Conservation (phyloP, 2,329 filamentous ascomycete genomes). For the Alternaria consortialis region DNA sequence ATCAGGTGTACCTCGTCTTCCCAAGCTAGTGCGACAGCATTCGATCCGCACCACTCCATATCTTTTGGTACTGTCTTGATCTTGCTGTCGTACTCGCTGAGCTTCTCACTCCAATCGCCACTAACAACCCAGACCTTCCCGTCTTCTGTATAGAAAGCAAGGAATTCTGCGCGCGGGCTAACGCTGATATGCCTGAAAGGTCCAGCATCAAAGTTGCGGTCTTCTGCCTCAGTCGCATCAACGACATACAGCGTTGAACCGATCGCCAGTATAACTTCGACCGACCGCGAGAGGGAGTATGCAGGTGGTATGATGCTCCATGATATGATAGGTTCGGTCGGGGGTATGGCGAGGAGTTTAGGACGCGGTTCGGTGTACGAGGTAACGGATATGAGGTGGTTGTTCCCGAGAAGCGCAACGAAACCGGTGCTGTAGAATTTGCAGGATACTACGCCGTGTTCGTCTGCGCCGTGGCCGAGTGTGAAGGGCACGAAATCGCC, state of each 20-base stretch:
- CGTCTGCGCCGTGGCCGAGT: constrained; percentile 85
- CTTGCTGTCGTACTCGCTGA: constrained; percentile 90
- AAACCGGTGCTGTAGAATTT: constrained; percentile 93
- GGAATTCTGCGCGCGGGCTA: constrained; percentile 88
- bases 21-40: constrained; percentile 93
- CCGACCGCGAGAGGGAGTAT: constrained; percentile 88
- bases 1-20: constrained; percentile 97
- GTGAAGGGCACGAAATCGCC: constrained; percentile 96
- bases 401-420: constrained; percentile 89
- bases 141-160: constrained; percentile 84
- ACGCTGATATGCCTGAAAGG: constrained; percentile 91
- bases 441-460: constrained; percentile 86
- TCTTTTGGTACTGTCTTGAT: constrained; percentile 86
- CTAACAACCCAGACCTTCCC: constrained; percentile 91
- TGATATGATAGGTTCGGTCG: constrained; percentile 80
- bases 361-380: constrained; percentile 91
- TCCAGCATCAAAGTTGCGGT: constrained; percentile 88
- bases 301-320: constrained; percentile 91
- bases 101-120: constrained; percentile 90
- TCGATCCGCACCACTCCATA: constrained; percentile 95
- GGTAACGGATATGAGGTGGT: constrained; percentile 84
- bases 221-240: constrained; percentile 89
- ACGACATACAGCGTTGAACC: constrained; percentile 84
- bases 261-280: constrained; percentile 90
- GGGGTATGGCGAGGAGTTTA: constrained; percentile 78